Evolutionary conservation across 177 flowering plant species (phyloP), one percentile per base, ranked within the genome.

Genomic region (Tripterygium wilfordii): DNA sequence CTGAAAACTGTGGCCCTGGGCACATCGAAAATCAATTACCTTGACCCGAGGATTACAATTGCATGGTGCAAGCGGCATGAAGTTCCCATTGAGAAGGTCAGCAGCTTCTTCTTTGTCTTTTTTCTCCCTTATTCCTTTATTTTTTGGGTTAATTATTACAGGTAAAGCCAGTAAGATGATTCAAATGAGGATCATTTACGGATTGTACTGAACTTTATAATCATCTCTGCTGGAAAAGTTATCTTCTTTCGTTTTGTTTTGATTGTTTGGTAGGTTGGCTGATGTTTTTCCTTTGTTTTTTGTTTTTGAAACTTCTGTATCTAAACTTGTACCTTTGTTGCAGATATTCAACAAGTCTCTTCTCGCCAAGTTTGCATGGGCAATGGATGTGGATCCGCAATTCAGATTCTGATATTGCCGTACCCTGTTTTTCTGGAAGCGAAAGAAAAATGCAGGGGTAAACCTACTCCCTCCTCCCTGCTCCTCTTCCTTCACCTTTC

Each of bases 11-110:
- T 92, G 16, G 98, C 98, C 0, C 58, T 92, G 52, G 96, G 96
- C 54, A 92, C 98, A 2, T 92, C 98, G 24, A 92, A 89, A 66
- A 82, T 88, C 48, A 92, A 88, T 53, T 92, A 92, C 56, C 82
- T 80, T 53, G 98, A 92, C 53, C 98, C 98, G 25, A 71, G 98
- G 58, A 92, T 92, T 49, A 76, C 96, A 1, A 96, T 92, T 33
- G 96, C 98, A 18, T 92, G 98, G 98, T 89, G 98, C 81, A 89
- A 92, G 69, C 82, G 96, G 33, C 88, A 79, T 47, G 99, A 94
- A 57, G 99, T 94, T 45, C 96, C 96, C 5, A 90, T 94, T 49
- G 99, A 94, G 68, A 94, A 94, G 95, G 97, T 90, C 36, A 57
- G 9, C 8, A 8, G 29, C 15, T 25, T 30, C 16, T 15, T 14